phyloP scores from a whole-genome alignment of 192 early-diverging fungal species.

The Mortierella claussenii region DNA sequence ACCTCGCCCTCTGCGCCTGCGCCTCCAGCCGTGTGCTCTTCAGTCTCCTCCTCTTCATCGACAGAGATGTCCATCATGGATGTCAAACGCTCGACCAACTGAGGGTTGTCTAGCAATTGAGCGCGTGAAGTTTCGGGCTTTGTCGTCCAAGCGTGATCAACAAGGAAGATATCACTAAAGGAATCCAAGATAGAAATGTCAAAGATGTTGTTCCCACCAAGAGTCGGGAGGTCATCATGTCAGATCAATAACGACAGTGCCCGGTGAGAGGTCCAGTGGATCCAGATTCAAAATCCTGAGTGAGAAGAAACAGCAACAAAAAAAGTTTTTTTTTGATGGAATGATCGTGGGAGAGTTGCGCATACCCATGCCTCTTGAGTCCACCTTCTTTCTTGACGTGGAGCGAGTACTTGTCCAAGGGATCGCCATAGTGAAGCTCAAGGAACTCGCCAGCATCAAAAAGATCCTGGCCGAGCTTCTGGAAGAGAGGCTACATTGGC shows the following conservation, averaged over 20 bases:
- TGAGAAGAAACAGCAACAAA: slow-evolving; percentile 2
- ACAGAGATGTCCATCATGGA: slow-evolving; percentile 64
- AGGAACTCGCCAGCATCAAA: slow-evolving; percentile 61
- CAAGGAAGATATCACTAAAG: slow-evolving; percentile 69
- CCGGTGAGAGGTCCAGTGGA: too few species aligned
- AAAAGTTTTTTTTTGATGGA: not conserved
- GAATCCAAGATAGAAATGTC: not conserved
- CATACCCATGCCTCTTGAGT: slow-evolving; percentile 63
- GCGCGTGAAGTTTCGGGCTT: slow-evolving; percentile 61
- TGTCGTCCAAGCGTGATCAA: slow-evolving; percentile 82
- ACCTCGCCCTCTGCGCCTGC: slow-evolving; percentile 1
- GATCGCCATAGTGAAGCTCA: slow-evolving; percentile 62
- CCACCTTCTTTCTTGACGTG: slow-evolving; percentile 57
- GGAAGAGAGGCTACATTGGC: slow-evolving; percentile 55
- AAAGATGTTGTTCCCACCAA: too few species aligned
- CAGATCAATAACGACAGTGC: too few species aligned
- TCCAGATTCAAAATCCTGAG: too few species aligned
- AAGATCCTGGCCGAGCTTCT: slow-evolving; percentile 61
- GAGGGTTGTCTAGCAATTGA: slow-evolving; percentile 63
- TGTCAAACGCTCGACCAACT: slow-evolving; percentile 71
- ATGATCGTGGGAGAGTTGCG: too few species aligned
- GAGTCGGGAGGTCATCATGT: too few species aligned
- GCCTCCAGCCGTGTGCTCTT: slow-evolving; percentile 32
- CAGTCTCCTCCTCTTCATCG: slow-evolving; percentile 55
- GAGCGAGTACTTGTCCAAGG: slow-evolving; percentile 60